A percentile compares a stretch with the other conserved stretches of the same genome.
phyloP scores from a whole-genome alignment of 176 grass and related monocot species.

The Dendrocalamus sinicus region DNA sequence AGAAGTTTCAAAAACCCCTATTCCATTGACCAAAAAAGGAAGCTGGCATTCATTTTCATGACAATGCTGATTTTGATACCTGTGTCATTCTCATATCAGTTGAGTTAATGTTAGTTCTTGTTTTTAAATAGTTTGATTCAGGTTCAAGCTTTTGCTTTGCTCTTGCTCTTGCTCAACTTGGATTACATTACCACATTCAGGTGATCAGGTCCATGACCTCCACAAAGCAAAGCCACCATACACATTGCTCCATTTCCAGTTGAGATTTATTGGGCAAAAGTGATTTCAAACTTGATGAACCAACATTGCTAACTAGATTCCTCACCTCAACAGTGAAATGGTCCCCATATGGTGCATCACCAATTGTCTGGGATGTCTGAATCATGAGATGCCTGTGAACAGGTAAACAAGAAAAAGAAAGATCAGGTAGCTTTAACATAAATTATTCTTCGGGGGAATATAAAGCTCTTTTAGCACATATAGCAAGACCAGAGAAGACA shows the following conservation, averaged over 20 bases:
- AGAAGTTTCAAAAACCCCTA: not conserved
- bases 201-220: not conserved
- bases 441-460: conserved; percentile 35
- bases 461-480: conserved; percentile 4
- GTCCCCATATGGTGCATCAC: conserved; percentile 86
- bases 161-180: conserved; percentile 10
- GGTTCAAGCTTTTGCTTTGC: not conserved
- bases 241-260: not conserved
- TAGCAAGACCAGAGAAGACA: not conserved
- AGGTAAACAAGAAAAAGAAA: conserved; percentile 41
- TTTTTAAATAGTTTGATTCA: conserved; percentile 19
- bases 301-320: conserved; percentile 28
- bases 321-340: conserved; percentile 91
- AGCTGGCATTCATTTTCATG: not conserved
- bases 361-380: conserved; percentile 78
- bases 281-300: conserved; percentile 27
- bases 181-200: conserved; percentile 14
- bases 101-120: not conserved
- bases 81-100: not conserved
- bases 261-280: conserved; percentile 8
- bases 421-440: conserved; percentile 18
- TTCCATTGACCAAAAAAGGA: conserved; percentile 25
- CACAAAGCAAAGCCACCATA: conserved; percentile 17
- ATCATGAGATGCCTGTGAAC: conserved; percentile 66
- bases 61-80: not conserved